These are phyloP conservation scores for Akebia trifoliata DNA, from an alignment of 164 flowering plant genomes.

Conservation along the genomic window DNA sequence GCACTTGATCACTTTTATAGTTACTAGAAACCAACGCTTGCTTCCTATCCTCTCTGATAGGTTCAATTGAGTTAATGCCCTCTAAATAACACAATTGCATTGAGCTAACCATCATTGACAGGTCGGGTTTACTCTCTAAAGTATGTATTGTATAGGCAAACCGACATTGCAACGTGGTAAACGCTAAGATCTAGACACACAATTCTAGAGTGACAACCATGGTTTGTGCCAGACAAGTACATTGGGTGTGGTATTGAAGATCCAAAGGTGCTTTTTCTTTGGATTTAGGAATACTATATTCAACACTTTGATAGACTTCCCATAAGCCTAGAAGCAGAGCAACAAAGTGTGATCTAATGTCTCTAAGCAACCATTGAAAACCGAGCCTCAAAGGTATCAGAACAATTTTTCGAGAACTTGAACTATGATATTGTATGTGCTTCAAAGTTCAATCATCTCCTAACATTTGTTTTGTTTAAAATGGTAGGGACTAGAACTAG, in stretches of 20 bases:
- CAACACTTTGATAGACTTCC: conserved; percentile 51
- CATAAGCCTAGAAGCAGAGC: conserved; percentile 46
- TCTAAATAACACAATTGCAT: conserved; percentile 38
- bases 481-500: conserved; percentile 74
- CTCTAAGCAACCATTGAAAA: conserved; percentile 50
- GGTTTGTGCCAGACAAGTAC: conserved; percentile 29
- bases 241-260: conserved; percentile 38
- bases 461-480: background rate
- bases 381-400: conserved; percentile 37
- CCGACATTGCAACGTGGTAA: conserved; percentile 43
- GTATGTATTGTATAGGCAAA: conserved; percentile 47
- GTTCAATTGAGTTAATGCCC: conserved; percentile 37
- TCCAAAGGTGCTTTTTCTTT: conserved; percentile 6
- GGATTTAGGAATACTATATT: conserved; percentile 47
- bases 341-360: conserved; percentile 41
- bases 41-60: conserved; percentile 20
- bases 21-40: conserved; percentile 29
- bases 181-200: conserved; percentile 60
- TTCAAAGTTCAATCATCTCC: too few relatives aligned
- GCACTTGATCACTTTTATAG: conserved; percentile 27
- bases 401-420: too few relatives aligned
- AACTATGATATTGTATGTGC: too few relatives aligned
- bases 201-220: conserved; percentile 48
- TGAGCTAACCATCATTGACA: conserved; percentile 47
- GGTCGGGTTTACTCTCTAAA: conserved; percentile 57